Conservation (phyloP, 2,329 filamentous ascomycete species). For the Hysterium pulicare region DNA sequence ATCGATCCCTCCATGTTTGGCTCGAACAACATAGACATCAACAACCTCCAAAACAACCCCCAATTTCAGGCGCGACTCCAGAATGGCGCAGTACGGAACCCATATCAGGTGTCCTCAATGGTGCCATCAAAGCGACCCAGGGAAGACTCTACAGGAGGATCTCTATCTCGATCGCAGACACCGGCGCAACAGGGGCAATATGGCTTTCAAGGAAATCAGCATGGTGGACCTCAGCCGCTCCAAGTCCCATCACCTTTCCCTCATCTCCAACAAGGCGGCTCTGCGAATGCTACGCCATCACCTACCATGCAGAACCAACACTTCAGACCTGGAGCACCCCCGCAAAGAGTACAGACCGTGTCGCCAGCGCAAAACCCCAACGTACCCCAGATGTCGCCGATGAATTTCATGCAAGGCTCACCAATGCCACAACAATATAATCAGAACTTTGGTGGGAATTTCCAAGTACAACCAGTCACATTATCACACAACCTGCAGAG, state of each 20-base stretch:
- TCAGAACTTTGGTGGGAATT: constrained; percentile 40
- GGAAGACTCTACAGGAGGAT: constrained; percentile 81
- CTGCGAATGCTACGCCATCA: constrained; percentile 82
- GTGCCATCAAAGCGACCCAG: constrained; percentile 86
- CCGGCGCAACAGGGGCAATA: constrained; percentile 67
- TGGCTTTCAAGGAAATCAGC: constrained; percentile 57
- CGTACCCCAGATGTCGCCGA: constrained; percentile 41
- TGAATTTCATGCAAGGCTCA: constrained; percentile 35
- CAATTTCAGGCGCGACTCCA: constrained; percentile 58
- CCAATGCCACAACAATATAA: constrained; percentile 39
- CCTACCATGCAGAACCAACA: constrained; percentile 85
- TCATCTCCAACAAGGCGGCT: constrained; percentile 77
- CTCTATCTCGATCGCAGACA: constrained; percentile 90
- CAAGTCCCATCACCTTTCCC: constrained; percentile 69
- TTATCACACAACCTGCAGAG: constrained; percentile 49
- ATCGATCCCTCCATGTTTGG: constrained; percentile 40
- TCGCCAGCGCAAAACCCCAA: constrained; percentile 81
- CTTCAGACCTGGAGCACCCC: constrained; percentile 58
- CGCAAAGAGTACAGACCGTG: constrained; percentile 72
- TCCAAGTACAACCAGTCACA: constrained; percentile 47
- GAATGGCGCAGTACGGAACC: constrained; percentile 77
- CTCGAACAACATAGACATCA: constrained; percentile 44
- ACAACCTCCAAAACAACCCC: constrained; percentile 46
- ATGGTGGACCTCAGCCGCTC: constrained; percentile 56
- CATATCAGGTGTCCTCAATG: constrained; percentile 78